Evolutionary conservation across 306 rosid species (phyloP), one percentile per base, ranked within the genome.

Genomic region (Cicer pinnatifidum): DNA sequence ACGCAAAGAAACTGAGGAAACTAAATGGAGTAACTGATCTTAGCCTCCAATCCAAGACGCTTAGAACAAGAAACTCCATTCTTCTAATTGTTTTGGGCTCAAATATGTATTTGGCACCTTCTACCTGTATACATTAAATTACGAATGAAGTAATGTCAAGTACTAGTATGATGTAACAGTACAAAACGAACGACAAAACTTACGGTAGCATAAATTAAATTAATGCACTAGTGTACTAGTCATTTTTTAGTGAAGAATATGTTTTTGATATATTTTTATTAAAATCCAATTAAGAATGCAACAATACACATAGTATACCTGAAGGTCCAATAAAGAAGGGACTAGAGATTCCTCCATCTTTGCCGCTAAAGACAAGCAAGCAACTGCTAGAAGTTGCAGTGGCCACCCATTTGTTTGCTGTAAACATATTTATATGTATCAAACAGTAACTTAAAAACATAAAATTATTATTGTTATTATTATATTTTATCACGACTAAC

Each of bases 271-370:
- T 35, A 0, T 58, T 68, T 68, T 68, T n/a, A 28, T 47, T 28
- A 28, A 10, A 20, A 67, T 12, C 53, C 23, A 45, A 37, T 68
- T 47, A 35, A 65, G 73, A 39, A 51, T 57, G 61, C 13, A 58
- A 54, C 19, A 9, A 44, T 8, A 15, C 28, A 37, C 12, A 61
- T n/a, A 38, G 15, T 50, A 19, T 82, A 95, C 99, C 99, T 95
- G 99, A 79, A 95, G 84, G 84, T 88, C 97, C 87, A 91, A 75
- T 59, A 91, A 87, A 51, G 97, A 78, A 11, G 99, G 99, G 87
- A 92, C 96, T 7, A 91, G 78, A 76, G 87, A 90, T 83, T 95
- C 99, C 89, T 95, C 99, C 99, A 95, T 91, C 81, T 95, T 95
- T 11, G 97, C 99, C 16, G 99, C 99, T 71, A 95, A 80, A 13